Base-by-base conservation (phyloP, 306 rosid genomes). In the Echinosophora koreensis region DNA sequence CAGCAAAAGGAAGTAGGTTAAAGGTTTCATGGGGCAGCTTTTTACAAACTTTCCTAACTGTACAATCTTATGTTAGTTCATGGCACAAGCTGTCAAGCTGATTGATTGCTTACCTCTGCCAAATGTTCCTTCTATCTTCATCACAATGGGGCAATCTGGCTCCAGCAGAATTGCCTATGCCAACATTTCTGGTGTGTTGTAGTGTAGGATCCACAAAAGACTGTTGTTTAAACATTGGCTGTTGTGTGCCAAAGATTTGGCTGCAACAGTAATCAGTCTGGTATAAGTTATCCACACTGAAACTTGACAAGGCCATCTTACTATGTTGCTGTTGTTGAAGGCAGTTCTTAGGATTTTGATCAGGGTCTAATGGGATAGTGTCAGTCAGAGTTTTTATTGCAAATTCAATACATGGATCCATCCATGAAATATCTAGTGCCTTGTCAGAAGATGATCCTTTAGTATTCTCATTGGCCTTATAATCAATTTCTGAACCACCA, bases 391-490 rank as follows among this genome's bases (percentile, higher is more conserved):
- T 89, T 83, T 90, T 90, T 7, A 86, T 81, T 1, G 97, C 97
- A 63, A 94, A 94, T 65, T 92, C 93, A 47, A 92, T 90, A 76
- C 95, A 90, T 4, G 98, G 97, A 72, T 92, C 97, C 56, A 86
- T 71, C 92, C 89, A 86, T 77, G 87, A 80, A 59, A 70, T 84
- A 38, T 74, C 84, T 10, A 68, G 72, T 47, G 86, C 79, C 27
- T 80, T 52, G 9, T 84, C 85, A 41, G 67, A 41, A 34, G 82
- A 68, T 51, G 86, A 72, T 73, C 62, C 90, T 41, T 83, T 66
- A 62, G 73, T 66, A 62, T 78, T 60, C 38, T 81, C 85, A 27
- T 62, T 72, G 37, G 54, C 72, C 41, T 69, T 56, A 0, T 32
- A 75, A 41, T 71, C 75, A 2, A 3, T 50, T 79, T 77, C 83